Base-by-base conservation (phyloP, 768 basidiomycete genomes). In the Tremella yokohamensis region DNA sequence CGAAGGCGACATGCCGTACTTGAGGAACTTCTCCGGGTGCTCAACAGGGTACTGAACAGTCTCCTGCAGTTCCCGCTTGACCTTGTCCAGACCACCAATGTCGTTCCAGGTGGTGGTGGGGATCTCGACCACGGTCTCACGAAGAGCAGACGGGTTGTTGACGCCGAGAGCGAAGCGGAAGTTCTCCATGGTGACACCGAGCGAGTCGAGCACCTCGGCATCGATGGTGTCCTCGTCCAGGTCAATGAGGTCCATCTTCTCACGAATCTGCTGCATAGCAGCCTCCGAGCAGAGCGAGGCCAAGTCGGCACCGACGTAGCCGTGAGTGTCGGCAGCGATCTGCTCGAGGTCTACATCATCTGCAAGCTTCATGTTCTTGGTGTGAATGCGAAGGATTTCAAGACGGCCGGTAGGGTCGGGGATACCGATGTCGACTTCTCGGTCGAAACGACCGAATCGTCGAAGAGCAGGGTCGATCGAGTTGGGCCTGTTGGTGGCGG, bases 11-110 rank as follows among this genome's bases (percentile, higher is more conserved):
- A 99, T 98, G 67, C 96, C 96, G 73, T 99, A 99, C 82, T 99
- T 99, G 87, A 99, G 83, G 91, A 98, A 99, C 82, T 99, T 99
- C 78, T 99, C 96, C 61, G 96, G 96, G 76, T 98, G 96, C 79
- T 99, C 96, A 78, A 98, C 96, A 52, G 96, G 96, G 82, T 99
- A 99, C 76, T 98, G 94, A 0, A 99, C 94, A 11, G 96, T 99
- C 80, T 99, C 96, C 77, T 99, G 96, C 54, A 99, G 82, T 80
- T 99, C 96, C 80, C 84, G 85, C 81, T 99, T 98, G 87, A 99
- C 96, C 79, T 98, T 98, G 59, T 96, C 93, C 79, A 99, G 84
- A 80, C 96, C 96, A 85, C 96, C 96, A 74, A 99, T 86, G 69
- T 99, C 96, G 85, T 92, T 87, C 96, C 96, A 99, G 40, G 88